Evolutionary conservation across 257 asterid species (phyloP).

Genomic region (Solanum habrochaites): DNA sequence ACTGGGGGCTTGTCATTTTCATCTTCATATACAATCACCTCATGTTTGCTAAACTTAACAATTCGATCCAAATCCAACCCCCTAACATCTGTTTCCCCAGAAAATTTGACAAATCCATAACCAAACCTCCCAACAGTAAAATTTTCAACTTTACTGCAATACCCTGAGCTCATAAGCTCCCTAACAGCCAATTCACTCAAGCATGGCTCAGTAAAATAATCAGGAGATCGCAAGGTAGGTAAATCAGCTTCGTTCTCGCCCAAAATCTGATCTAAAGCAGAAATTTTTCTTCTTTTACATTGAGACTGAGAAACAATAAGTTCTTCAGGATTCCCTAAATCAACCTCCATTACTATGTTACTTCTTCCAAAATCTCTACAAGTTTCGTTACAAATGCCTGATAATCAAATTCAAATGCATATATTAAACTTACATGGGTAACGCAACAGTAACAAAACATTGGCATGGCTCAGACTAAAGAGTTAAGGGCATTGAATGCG

Average conservation of each 20-base stretch:
- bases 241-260: slow-evolving; percentile 21
- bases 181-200: slow-evolving; percentile 59
- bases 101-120: slow-evolving; percentile 56
- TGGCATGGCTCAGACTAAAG: neutral
- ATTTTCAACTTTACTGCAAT: slow-evolving; percentile 60
- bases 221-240: slow-evolving; percentile 48
- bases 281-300: slow-evolving; percentile 58
- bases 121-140: slow-evolving; percentile 77
- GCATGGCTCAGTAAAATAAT: slow-evolving; percentile 69
- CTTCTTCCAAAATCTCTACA: neutral
- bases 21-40: slow-evolving; percentile 69
- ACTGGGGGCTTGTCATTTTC: slow-evolving; percentile 58
- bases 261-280: slow-evolving; percentile 19
- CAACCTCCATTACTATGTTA: slow-evolving; percentile 32
- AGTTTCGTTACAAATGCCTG: slow-evolving; percentile 6
- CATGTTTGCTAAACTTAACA: slow-evolving; percentile 47
- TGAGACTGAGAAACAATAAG: slow-evolving; percentile 22
- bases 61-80: slow-evolving; percentile 63
- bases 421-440: neutral
- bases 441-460: neutral
- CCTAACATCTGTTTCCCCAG: slow-evolving; percentile 80
- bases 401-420: neutral
- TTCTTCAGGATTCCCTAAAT: slow-evolving; percentile 9
- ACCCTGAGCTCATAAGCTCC: slow-evolving; percentile 56
- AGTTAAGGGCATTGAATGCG: neutral